These are phyloP conservation scores for Cinchona pubescens DNA, from an alignment of 257 asterid genomes.

Conservation along the genomic window DNA sequence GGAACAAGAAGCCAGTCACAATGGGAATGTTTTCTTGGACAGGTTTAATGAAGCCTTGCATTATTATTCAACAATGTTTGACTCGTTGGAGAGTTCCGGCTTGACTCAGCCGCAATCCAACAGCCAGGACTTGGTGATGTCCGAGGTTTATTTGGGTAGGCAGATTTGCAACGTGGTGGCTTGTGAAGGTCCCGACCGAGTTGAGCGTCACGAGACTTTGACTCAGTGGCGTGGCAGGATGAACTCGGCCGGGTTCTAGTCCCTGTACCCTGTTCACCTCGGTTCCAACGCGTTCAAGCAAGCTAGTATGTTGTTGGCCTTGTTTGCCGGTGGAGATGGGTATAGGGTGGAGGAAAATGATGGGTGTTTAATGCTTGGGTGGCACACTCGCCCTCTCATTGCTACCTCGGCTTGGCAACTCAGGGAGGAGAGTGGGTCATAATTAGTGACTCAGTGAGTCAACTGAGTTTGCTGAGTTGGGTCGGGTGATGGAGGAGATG, in stretches of 20 bases:
- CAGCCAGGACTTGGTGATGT: slow-evolving; percentile 63
- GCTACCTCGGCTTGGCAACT: slow-evolving; percentile 89
- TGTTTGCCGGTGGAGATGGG: slow-evolving; percentile 76
- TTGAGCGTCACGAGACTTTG: slow-evolving; percentile 80
- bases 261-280: slow-evolving; percentile 58
- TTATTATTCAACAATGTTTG: slow-evolving; percentile 85
- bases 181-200: slow-evolving; percentile 69
- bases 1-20: slow-evolving; percentile 84
- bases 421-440: slow-evolving; percentile 13
- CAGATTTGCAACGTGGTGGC: slow-evolving; percentile 94
- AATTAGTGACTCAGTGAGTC: slow-evolving; percentile 21
- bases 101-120: slow-evolving; percentile 36
- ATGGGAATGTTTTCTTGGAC: slow-evolving; percentile 54
- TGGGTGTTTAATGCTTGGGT: slow-evolving; percentile 79
- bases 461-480: slow-evolving; percentile 16
- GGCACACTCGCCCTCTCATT: slow-evolving; percentile 84
- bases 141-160: slow-evolving; percentile 68
- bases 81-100: slow-evolving; percentile 74
- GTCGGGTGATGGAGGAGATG: slow-evolving; percentile 11
- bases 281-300: slow-evolving; percentile 90
- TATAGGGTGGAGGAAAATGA: slow-evolving; percentile 76
- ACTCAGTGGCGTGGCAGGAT: slow-evolving; percentile 68
- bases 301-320: slow-evolving; percentile 74
- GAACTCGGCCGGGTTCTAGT: slow-evolving; percentile 60
- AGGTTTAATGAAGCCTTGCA: slow-evolving; percentile 82